phyloP scores from a whole-genome alignment of 2,329 filamentous ascomycete genomes.

The Ophiocordyceps australis region DNA sequence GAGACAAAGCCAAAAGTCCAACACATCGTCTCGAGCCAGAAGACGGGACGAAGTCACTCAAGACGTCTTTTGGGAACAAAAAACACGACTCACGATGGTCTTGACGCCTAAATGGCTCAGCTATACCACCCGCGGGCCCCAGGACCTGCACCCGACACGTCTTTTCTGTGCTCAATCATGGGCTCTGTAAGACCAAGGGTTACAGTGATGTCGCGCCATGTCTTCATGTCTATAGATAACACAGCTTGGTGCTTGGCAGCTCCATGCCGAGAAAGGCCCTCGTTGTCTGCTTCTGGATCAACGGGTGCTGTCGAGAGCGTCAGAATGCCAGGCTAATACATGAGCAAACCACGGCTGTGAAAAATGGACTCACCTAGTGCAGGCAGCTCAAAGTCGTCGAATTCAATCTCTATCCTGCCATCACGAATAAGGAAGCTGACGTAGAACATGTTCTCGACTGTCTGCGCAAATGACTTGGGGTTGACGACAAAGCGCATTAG shows the following conservation, averaged over 20 bases:
- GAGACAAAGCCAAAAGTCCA: not conserved
- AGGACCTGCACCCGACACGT: constrained; percentile 30
- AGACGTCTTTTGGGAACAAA: not conserved
- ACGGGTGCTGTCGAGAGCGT: constrained; percentile 12
- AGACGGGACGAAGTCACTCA: not conserved
- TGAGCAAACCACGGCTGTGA: too few species aligned
- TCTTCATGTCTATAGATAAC: constrained; percentile 69
- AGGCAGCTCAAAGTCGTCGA: constrained; percentile 59
- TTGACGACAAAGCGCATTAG: constrained; percentile 83
- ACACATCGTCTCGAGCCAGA: not conserved
- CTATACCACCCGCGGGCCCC: constrained; percentile 50
- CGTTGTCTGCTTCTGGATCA: constrained; percentile 24
- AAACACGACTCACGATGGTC: not conserved
- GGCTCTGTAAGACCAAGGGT: constrained; percentile 60
- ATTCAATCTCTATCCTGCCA: constrained; percentile 55
- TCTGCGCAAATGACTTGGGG: constrained; percentile 79
- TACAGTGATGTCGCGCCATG: constrained; percentile 62
- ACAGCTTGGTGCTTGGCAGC: constrained; percentile 68
- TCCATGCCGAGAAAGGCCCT: constrained; percentile 26
- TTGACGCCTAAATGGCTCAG: too few species aligned
- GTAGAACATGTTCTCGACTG: constrained; percentile 93
- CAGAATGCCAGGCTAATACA: too few species aligned
- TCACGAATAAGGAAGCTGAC: constrained; percentile 87
- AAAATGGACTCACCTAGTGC: constrained; percentile 55
- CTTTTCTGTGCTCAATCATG: constrained; percentile 69